phyloP scores from a whole-genome alignment of 1,139 yeast species.

The Geotrichum klebahnii region DNA sequence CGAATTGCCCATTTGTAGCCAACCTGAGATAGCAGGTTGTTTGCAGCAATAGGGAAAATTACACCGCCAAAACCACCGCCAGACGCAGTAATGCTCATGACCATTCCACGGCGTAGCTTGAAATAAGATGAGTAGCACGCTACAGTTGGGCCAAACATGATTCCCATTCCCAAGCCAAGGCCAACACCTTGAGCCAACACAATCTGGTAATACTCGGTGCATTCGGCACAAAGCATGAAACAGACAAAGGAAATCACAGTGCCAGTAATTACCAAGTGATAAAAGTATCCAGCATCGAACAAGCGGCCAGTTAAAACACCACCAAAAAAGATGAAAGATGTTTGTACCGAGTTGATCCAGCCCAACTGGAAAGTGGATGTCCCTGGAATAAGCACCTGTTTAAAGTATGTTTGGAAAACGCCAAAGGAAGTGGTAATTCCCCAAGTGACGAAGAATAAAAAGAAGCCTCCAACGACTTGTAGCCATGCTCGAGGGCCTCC shows the following conservation, averaged over 20 bases:
- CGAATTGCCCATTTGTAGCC: conserved; percentile 51
- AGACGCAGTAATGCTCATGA: conserved; percentile 51
- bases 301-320: conserved; percentile 43
- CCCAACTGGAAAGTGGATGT: conserved; percentile 36
- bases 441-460: conserved; percentile 51
- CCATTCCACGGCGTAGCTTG: conserved; percentile 49
- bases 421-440: conserved; percentile 61
- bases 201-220: conserved; percentile 48
- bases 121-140: conserved; percentile 34
- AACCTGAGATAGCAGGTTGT: conserved; percentile 38
- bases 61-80: conserved; percentile 62
- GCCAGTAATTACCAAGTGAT: conserved; percentile 41
- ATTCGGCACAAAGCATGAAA: conserved; percentile 48
- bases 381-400: conserved; percentile 44
- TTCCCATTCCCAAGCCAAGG: conserved; percentile 45
- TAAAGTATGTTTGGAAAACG: conserved; percentile 57
- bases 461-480: conserved; percentile 39
- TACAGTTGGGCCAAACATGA: conserved; percentile 15
- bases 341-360: conserved; percentile 33
- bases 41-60: conserved; percentile 43
- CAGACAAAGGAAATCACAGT: conserved; percentile 47
- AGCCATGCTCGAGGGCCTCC: conserved; percentile 37
- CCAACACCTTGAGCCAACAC: conserved; percentile 50
- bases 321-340: conserved; percentile 47
- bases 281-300: conserved; percentile 40